Evolutionary conservation across 2,329 filamentous ascomycete genomes (phyloP).

Genomic region (Nothophoma quercina): DNA sequence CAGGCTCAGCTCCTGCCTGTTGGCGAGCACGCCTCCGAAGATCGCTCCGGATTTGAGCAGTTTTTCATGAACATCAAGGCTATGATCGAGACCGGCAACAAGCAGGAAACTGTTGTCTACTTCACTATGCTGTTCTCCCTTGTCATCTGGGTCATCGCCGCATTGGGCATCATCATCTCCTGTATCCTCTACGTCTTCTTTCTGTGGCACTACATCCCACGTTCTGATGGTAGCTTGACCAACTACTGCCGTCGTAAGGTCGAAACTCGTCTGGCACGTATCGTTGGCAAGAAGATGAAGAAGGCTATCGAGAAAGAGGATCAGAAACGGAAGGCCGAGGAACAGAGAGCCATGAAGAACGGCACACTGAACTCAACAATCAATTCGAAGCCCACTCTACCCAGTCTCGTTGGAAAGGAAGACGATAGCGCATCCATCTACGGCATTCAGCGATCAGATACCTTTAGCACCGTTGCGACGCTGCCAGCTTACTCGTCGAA

Average conservation of each 20-base stretch:
- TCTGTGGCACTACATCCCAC: constrained; percentile 90
- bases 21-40: constrained; percentile 61
- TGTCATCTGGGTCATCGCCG: constrained; percentile 85
- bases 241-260: constrained; percentile 93
- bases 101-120: constrained; percentile 81
- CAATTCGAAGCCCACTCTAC: constrained; percentile 51
- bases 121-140: constrained; percentile 93
- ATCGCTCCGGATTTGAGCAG: constrained; percentile 71
- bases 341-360: constrained; percentile 54
- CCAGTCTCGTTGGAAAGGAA: constrained; percentile 46
- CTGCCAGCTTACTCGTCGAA: constrained; percentile 60
- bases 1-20: constrained; percentile 73
- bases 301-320: constrained; percentile 84
- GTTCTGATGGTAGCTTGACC: constrained; percentile 77
- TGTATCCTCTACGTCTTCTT: constrained; percentile 85
- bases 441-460: constrained; percentile 45
- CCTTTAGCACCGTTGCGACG: constrained; percentile 43
- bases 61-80: constrained; percentile 85
- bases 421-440: constrained; percentile 52
- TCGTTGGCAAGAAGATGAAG: constrained; percentile 86
- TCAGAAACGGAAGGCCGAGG: constrained; percentile 52
- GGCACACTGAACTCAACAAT: constrained; percentile 51
- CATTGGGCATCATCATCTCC: constrained; percentile 75
- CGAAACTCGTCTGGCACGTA: constrained; percentile 81
- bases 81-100: constrained; percentile 73